A percentile compares a stretch with the other conserved stretches of the same genome.
Evolutionary conservation across 208 protist genomes (phyloP).

Genomic region (Crithidia thermophila): DNA sequence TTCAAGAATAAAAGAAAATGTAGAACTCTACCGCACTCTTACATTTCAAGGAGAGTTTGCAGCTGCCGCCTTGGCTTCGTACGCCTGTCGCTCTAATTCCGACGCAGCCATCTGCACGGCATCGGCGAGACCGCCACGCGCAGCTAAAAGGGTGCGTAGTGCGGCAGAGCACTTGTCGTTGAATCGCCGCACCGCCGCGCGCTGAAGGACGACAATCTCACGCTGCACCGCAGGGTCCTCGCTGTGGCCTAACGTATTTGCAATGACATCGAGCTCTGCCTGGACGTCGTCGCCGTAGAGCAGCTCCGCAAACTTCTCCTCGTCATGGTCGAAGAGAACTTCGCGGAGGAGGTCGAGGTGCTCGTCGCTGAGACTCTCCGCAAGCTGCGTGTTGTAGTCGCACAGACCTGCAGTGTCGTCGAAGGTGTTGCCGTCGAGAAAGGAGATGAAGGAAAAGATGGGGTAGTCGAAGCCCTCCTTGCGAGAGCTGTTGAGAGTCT

Average conservation of each 20-base stretch:
- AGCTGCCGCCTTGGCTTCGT: neutral
- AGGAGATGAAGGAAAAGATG: conserved; percentile 64
- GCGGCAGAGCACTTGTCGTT: conserved; percentile 44
- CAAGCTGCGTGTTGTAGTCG: conserved; percentile 76
- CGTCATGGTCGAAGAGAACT: conserved; percentile 71
- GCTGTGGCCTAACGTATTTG: conserved; percentile 27
- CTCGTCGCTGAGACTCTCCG: conserved; percentile 71
- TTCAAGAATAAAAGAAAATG: too few relatives aligned
- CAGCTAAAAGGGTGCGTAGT: conserved; percentile 23
- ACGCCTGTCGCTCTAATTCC: conserved; percentile 21
- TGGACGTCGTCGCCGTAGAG: conserved; percentile 83
- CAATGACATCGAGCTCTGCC: conserved; percentile 33
- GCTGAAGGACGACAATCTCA: conserved; percentile 37
- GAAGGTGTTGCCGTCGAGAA: conserved; percentile 79
- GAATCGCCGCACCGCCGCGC: conserved; percentile 40
- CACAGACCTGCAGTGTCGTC: conserved; percentile 59
- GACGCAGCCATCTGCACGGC: conserved; percentile 40
- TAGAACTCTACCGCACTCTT: too few relatives aligned
- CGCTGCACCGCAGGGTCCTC: conserved; percentile 32
- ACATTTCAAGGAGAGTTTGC: conserved; percentile 16
- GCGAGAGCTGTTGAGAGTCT: conserved; percentile 26
- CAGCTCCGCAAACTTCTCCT: conserved; percentile 80
- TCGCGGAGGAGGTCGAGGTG: conserved; percentile 66
- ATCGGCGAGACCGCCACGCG: conserved; percentile 25
- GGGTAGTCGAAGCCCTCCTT: conserved; percentile 27